Conservation (phyloP, 2,329 filamentous ascomycete species). For the Aspergillus fischeri region DNA sequence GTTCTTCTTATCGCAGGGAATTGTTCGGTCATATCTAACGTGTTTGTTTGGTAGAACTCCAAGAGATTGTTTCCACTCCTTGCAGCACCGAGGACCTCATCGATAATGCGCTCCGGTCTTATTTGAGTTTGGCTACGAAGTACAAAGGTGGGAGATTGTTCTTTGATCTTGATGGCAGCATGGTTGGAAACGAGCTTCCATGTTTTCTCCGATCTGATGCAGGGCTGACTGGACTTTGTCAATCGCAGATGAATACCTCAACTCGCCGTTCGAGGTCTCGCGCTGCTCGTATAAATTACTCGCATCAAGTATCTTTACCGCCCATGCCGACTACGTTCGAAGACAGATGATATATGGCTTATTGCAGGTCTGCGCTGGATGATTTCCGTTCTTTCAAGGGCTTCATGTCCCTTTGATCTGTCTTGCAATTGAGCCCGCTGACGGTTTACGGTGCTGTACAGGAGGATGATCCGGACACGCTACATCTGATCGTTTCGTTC, state of each 20-base stretch:
- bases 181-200: not conserved
- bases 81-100: constrained; percentile 64
- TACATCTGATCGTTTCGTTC: constrained; percentile 79
- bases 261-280: constrained; percentile 73
- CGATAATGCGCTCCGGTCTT: constrained; percentile 80
- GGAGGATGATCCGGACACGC: constrained; percentile 76
- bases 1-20: not conserved
- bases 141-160: constrained; percentile 55
- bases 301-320: constrained; percentile 67
- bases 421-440: not conserved
- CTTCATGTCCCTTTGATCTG: not conserved
- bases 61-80: constrained; percentile 58
- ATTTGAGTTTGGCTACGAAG: constrained; percentile 71
- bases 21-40: not conserved
- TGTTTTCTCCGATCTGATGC: not conserved
- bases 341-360: constrained; percentile 90
- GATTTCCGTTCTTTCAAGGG: not conserved
- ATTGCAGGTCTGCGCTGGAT: constrained; percentile 53
- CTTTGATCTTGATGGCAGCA: not conserved
- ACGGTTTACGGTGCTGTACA: constrained; percentile 37
- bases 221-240: constrained; percentile 10
- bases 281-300: constrained; percentile 76
- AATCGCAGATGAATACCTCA: constrained; percentile 61
- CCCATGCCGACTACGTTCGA: constrained; percentile 80
- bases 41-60: constrained; percentile 52